Evolutionary conservation across 192 early-diverging fungal species (phyloP).

Genomic region (Rhizoclosmatium sp.): DNA sequence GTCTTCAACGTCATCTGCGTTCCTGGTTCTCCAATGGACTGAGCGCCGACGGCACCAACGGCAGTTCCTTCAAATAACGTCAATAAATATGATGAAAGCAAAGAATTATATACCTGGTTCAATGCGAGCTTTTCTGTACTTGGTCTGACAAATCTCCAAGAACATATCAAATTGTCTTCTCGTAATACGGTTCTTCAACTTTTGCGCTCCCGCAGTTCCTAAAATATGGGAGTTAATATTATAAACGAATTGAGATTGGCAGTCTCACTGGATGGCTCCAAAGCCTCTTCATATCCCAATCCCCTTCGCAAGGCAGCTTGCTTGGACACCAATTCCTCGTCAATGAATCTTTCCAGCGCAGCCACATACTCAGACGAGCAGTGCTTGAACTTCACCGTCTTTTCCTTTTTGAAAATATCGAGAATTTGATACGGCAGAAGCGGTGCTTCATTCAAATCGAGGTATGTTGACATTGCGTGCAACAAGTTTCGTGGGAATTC

Average conservation of each 20-base stretch:
- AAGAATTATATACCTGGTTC: conserved; percentile 76
- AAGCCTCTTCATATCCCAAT: conserved; percentile 48
- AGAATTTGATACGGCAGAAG: conserved; percentile 74
- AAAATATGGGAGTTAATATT: background rate
- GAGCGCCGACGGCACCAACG: conserved; percentile 96
- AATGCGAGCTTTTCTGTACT: conserved; percentile 90
- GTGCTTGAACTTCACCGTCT: conserved; percentile 56
- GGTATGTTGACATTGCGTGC: conserved; percentile 53
- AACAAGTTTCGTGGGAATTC: conserved; percentile 84
- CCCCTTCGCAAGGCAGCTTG: conserved; percentile 66
- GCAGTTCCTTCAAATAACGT: conserved; percentile 65
- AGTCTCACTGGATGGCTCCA: conserved; percentile 21
- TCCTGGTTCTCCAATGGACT: conserved; percentile 97
- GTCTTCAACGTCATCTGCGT: conserved; percentile 99
- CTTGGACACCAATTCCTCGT: conserved; percentile 50
- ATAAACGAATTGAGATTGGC: background rate
- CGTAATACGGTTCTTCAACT: conserved; percentile 67
- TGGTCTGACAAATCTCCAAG: conserved; percentile 77
- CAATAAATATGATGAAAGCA: background rate
- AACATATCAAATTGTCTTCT: conserved; percentile 75
- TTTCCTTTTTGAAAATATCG: conserved; percentile 55
- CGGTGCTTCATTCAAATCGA: conserved; percentile 40
- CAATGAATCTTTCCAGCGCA: conserved; percentile 65
- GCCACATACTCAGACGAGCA: conserved; percentile 72
- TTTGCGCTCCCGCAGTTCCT: conserved; percentile 21